Percentiles rank a stretch among this genome's conserved stretches.
These are phyloP conservation scores for Passalora sequoiae DNA, from an alignment of 2,329 filamentous ascomycete genomes.

Conservation along the genomic window DNA sequence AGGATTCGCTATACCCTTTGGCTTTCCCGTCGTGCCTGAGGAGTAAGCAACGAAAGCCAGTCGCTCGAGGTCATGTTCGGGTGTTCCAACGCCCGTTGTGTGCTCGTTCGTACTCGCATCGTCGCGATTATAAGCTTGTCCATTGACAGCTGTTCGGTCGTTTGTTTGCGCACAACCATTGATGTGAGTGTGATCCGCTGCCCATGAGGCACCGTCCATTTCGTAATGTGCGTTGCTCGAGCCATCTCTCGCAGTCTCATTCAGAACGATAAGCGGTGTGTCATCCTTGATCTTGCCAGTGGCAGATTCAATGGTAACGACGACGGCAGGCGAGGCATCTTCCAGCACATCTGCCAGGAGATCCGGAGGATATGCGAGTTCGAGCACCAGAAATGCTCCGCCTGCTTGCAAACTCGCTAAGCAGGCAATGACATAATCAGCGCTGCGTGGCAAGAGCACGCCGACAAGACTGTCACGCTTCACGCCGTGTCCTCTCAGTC, in stretches of 20 bases:
- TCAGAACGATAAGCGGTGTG: constrained; percentile 60
- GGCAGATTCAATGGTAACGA: constrained; percentile 64
- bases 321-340: constrained; percentile 65
- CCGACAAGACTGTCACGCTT: constrained; percentile 69
- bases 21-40: constrained; percentile 69
- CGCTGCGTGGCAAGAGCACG: constrained; percentile 68
- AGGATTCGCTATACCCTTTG: constrained; percentile 78
- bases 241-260: no score
- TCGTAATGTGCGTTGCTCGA: no score
- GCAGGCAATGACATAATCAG: constrained; percentile 73
- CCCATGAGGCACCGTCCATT: constrained; percentile 45
- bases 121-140: constrained; percentile 17
- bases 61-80: constrained; percentile 64
- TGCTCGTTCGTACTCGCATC: constrained; percentile 24
- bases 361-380: constrained; percentile 70
- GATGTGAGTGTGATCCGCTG: constrained; percentile 11
- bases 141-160: constrained; percentile 24
- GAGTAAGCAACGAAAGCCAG: constrained; percentile 78
- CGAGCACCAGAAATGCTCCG: constrained; percentile 73
- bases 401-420: constrained; percentile 72
- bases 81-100: constrained; percentile 38
- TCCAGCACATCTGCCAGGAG: constrained; percentile 71
- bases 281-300: constrained; percentile 59
- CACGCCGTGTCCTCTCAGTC: constrained; percentile 63
- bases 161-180: constrained; percentile 32